A percentile compares a stretch with the other conserved stretches of the same genome.
Evolutionary conservation across 371 early-diverging fungal species (phyloP).

Genomic region (Lichtheimia ramosa): DNA sequence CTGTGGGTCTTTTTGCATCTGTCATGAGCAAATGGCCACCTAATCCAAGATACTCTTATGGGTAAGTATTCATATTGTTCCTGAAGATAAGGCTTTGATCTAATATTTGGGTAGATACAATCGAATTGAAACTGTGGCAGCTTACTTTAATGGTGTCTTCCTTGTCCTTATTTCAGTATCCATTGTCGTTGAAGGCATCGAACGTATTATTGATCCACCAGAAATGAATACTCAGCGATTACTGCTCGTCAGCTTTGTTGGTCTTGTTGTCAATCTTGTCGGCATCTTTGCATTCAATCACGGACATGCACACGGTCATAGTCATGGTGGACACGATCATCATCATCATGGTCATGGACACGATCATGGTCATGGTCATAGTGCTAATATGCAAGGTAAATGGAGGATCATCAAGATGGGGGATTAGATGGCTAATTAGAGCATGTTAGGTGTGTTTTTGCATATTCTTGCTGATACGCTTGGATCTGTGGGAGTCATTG

Average conservation of each 20-base stretch:
- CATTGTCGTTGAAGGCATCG: constrained; percentile 89
- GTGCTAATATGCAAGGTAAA: constrained; percentile 77
- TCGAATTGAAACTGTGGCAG: constrained; percentile 89
- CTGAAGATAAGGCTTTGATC: neutral
- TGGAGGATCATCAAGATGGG: neutral
- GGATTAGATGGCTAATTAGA: neutral
- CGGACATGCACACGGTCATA: constrained; percentile 59
- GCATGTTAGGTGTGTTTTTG: constrained; percentile 79
- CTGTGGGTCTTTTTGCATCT: constrained; percentile 83
- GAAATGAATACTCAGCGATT: constrained; percentile 85
- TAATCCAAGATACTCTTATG: constrained; percentile 76
- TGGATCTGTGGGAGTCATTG: constrained; percentile 94
- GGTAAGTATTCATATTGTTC: constrained; percentile 34
- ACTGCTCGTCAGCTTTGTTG: constrained; percentile 85
- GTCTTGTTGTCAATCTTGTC: constrained; percentile 88
- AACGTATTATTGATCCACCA: constrained; percentile 82
- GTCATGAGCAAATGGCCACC: constrained; percentile 92
- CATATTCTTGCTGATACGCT: constrained; percentile 95
- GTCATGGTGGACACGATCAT: constrained; percentile 42
- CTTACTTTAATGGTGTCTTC: constrained; percentile 90
- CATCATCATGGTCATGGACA: constrained; percentile 61
- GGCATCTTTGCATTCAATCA: constrained; percentile 93
- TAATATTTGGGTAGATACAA: constrained; percentile 59
- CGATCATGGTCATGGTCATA: constrained; percentile 47
- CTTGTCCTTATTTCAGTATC: constrained; percentile 85